Percentiles rank a stretch among this genome's conserved stretches.
These are phyloP conservation scores for Arthrobotrys musiformis DNA, from an alignment of 2,329 filamentous ascomycete species.

Conservation along the genomic window DNA sequence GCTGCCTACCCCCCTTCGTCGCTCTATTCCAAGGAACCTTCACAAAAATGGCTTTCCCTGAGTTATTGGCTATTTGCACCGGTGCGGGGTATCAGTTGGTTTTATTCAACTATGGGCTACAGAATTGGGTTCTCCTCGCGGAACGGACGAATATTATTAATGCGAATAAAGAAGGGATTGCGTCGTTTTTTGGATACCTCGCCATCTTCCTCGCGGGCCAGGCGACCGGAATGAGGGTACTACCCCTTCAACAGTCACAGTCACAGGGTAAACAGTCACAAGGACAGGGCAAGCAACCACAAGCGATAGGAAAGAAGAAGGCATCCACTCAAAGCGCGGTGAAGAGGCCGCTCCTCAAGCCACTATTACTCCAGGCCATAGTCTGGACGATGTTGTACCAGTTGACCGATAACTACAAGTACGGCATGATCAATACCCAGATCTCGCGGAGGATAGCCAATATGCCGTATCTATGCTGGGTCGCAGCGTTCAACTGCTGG, in stretches of 20 bases:
- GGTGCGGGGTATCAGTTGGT: constrained; percentile 75
- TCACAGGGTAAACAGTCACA: constrained; percentile 61
- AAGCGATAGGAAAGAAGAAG: constrained; percentile 51
- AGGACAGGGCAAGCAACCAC: constrained; percentile 14
- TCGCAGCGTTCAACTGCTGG: constrained; percentile 87
- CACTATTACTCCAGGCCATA: constrained; percentile 72
- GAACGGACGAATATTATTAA: constrained; percentile 82
- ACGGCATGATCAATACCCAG: constrained; percentile 73
- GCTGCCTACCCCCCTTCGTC: constrained; percentile 86
- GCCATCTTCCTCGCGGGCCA: constrained; percentile 94
- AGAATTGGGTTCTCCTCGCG: constrained; percentile 83
- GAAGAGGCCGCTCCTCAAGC: constrained; percentile 71
- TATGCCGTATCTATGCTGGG: constrained; percentile 91
- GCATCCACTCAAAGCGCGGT: constrained; percentile 63
- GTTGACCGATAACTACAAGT: constrained; percentile 74
- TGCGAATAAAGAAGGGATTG: constrained; percentile 94
- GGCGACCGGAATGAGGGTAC: constrained; percentile 80
- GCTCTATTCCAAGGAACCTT: constrained; percentile 81
- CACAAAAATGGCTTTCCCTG: constrained; percentile 67
- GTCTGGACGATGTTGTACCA: constrained; percentile 78
- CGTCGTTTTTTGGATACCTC: constrained; percentile 91
- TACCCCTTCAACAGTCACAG: constrained; percentile 68
- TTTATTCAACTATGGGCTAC: constrained; percentile 80
- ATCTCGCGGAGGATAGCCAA: constrained; percentile 93
- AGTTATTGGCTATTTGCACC: constrained; percentile 66